Percentiles rank a stretch among this genome's conserved stretches.
These are phyloP conservation scores for Citrus unshiu DNA, from an alignment of 345 rosid species.

Conservation along the genomic window DNA sequence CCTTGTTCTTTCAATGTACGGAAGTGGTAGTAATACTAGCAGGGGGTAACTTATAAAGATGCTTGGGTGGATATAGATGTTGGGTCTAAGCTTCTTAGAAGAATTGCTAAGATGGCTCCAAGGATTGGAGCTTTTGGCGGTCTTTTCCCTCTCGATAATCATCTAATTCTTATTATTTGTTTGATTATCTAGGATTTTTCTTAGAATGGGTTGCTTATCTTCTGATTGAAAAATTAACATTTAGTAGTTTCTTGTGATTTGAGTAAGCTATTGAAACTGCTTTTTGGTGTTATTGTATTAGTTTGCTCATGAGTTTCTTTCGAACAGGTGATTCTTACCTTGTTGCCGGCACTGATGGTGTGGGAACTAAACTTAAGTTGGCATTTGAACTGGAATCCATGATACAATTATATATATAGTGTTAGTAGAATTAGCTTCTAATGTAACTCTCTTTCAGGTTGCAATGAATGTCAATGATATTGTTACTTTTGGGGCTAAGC, in stretches of 20 bases:
- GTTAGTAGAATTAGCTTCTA: conserved; percentile 5
- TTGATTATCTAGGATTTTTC: no score
- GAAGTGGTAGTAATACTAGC: conserved; percentile 10
- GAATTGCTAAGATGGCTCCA: conserved; percentile 88
- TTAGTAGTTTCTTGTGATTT: not conserved
- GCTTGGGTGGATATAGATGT: conserved; percentile 93
- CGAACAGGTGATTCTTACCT: conserved; percentile 75
- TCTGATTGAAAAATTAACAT: not conserved
- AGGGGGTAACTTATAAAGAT: conserved; percentile 58
- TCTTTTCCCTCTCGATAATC: conserved; percentile 74
- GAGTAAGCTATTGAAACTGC: no score
- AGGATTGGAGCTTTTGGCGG: conserved; percentile 93
- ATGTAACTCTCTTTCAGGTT: conserved; percentile 39
- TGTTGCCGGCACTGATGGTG: conserved; percentile 97
- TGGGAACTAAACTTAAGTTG: conserved; percentile 82
- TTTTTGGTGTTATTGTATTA: not conserved
- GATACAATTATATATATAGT: not conserved
- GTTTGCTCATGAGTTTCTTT: not conserved
- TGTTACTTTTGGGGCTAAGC: conserved; percentile 89
- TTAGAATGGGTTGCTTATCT: not conserved
- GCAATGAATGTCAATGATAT: conserved; percentile 98
- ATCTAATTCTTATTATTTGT: not conserved
- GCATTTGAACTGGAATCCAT: no score
- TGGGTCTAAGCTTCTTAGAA: conserved; percentile 74
- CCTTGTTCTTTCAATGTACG: conserved; percentile 21